Evolutionary conservation across 305 asterid genomes (phyloP).

Genomic region (Striga hermonthica): DNA sequence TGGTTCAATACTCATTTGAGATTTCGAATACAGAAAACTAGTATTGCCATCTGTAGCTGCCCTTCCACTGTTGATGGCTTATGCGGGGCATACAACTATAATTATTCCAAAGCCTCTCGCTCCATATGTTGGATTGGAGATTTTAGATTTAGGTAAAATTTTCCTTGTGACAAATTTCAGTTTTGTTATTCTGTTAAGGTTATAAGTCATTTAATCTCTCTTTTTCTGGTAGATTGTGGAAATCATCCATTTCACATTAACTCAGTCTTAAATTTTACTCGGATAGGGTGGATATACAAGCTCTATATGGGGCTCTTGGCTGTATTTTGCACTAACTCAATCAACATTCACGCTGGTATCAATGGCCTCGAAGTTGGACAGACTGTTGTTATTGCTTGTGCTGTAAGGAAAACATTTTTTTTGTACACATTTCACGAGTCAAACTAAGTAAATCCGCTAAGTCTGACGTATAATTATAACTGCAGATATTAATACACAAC

Average conservation of each 20-base stretch:
- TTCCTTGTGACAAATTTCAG: background rate
- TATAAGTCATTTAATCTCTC: too few relatives aligned
- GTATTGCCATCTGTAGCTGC: conserved; percentile 69
- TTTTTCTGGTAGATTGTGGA: too few relatives aligned
- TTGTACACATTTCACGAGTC: background rate
- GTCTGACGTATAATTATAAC: conserved; percentile 20
- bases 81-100: conserved; percentile 76
- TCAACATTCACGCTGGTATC: conserved; percentile 73
- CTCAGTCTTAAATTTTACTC: conserved; percentile 1
- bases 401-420: conserved; percentile 43
- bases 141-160: conserved; percentile 56
- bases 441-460: conserved; percentile 10
- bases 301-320: conserved; percentile 77
- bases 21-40: conserved; percentile 53
- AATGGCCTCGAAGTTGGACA: conserved; percentile 88
- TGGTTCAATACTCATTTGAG: conserved; percentile 23
- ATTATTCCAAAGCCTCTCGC: conserved; percentile 69
- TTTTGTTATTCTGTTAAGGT: too few relatives aligned
- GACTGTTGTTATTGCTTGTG: conserved; percentile 66
- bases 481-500: conserved; percentile 66
- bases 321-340: conserved; percentile 73
- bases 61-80: conserved; percentile 73
- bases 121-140: conserved; percentile 50
- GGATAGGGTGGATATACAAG: conserved; percentile 61
- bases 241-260: too few relatives aligned